phyloP scores from a whole-genome alignment of 768 basidiomycete genomes.

The Rhizopogon vinicolor region DNA sequence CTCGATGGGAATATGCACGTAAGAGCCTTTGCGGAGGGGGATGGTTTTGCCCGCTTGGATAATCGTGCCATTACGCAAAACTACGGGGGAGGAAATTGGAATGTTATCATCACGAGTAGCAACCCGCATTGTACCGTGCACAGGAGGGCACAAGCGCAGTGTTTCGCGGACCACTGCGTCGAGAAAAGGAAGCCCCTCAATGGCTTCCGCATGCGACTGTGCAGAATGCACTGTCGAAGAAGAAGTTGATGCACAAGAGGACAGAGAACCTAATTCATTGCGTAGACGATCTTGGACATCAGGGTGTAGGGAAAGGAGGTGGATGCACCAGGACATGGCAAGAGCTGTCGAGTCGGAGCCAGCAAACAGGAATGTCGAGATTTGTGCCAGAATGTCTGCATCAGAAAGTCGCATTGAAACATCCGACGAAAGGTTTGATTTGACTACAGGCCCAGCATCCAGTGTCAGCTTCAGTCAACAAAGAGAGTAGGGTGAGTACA shows the following conservation, averaged over 20 bases:
- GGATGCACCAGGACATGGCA: constrained; percentile 54
- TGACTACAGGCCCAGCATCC: constrained; percentile 34
- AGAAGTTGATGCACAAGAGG: constrained; percentile 12
- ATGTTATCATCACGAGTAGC: constrained; percentile 50
- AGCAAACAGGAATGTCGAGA: constrained; percentile 60
- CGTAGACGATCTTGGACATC: constrained; percentile 53
- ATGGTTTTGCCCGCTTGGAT: constrained; percentile 33
- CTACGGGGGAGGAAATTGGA: constrained; percentile 42
- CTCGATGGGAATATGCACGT: constrained; percentile 55
- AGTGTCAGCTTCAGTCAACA: neutral
- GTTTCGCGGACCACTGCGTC: constrained; percentile 56
- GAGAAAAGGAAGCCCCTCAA: constrained; percentile 45
- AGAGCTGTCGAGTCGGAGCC: constrained; percentile 60
- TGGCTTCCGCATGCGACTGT: constrained; percentile 19
- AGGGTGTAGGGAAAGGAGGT: constrained; percentile 49
- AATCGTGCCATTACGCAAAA: constrained; percentile 35
- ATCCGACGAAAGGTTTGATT: constrained; percentile 50
- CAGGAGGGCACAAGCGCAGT: constrained; percentile 50
- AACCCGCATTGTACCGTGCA: constrained; percentile 54
- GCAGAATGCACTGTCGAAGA: constrained; percentile 13
- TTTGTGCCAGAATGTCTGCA: constrained; percentile 55
- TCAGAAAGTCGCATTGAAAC: constrained; percentile 49
- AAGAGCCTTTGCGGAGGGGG: constrained; percentile 48
- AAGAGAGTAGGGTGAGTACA: constrained; percentile 12
- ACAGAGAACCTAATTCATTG: constrained; percentile 36